Base-by-base conservation (phyloP, 202 grass and related monocot genomes). In the Panicum hallii region DNA sequence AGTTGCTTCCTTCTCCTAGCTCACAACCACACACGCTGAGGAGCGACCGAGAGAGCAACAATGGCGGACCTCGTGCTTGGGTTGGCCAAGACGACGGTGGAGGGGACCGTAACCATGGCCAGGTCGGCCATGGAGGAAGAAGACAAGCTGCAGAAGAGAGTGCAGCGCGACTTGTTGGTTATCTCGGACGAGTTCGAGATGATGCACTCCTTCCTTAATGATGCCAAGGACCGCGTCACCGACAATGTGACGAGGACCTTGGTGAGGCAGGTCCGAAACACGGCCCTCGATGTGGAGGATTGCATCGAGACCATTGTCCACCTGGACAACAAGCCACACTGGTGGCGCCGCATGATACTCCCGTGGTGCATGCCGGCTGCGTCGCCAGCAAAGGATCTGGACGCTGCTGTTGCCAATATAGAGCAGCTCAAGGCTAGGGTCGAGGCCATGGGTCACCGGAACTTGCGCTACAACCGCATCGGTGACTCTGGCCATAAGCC, bases 101-200 rank as follows among this genome's bases (percentile, higher is more conserved):
- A 74, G 7, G 57, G 57, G 20, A 11, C 45, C 2, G 4, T 83
- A 0, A 74, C 11, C 19, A 64, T 26, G 44, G 44, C 32, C 20
- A 48, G 23, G 17, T 40, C 45, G 5, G 81, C 58, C 0, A 74
- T 83, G 1, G 70, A 74, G 58, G 81, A 83, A 9, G 81, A 83
- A 47, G n/a, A 1, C 0, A 20, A 50, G 16, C 69, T 63, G 5
- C 2, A 30, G 69, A 32, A 83, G 44, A 52, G 14, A 0, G 1
- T 38, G 30, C 10, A 74, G 44, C 43, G 30, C 1, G 69, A 63
- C 15, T 44, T 83, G 43, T 0, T 73, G 74, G 8, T 72, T 16
- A 88, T 88, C 9, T 34, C 54, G 5, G 20, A 42, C 2, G 86
- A 88, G 75, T 80, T 89, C 30, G 67, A 89, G 43, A 85, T 89